A percentile compares a stretch with the other conserved stretches of the same genome.
Conservation (phyloP, 116 monocot genomes). For the Posidonia oceanica region DNA sequence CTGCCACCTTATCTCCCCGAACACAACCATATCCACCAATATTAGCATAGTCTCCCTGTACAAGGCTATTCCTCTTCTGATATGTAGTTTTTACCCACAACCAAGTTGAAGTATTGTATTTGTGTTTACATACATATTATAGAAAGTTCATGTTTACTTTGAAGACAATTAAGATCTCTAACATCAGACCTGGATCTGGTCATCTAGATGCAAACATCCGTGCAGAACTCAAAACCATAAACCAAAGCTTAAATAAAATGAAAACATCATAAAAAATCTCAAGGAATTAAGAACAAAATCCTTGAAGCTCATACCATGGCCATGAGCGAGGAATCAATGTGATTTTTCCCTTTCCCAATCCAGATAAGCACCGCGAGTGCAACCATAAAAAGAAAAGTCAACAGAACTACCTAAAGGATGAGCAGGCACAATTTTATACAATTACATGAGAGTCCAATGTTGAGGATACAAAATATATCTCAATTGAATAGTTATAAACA, state of each 20-base stretch:
- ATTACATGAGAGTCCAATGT: background rate
- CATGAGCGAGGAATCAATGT: slow-evolving; percentile 75
- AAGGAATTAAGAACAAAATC: background rate
- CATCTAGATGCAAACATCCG: too few relatives aligned
- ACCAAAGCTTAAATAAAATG: too few relatives aligned
- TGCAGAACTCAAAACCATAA: too few relatives aligned
- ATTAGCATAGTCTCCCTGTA: too few relatives aligned
- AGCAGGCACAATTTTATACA: background rate
- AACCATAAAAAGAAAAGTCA: slow-evolving; percentile 74
- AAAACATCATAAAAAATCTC: background rate
- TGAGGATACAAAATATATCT: background rate
- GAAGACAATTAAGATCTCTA: background rate
- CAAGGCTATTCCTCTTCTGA: too few relatives aligned
- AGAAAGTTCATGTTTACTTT: slow-evolving; percentile 1
- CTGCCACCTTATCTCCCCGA: too few relatives aligned
- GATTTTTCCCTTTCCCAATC: slow-evolving; percentile 74
- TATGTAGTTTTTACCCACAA: too few relatives aligned
- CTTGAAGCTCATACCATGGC: slow-evolving; percentile 33
- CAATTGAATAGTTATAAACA: background rate
- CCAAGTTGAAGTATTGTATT: too few relatives aligned
- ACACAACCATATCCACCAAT: too few relatives aligned
- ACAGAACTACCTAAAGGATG: slow-evolving; percentile 50
- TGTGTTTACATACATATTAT: background rate
- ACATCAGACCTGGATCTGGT: too few relatives aligned
- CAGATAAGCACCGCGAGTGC: slow-evolving; percentile 73